A percentile compares a stretch with the other conserved stretches of the same genome.
These are phyloP conservation scores for Dothideomycetidae sp. DNA, from an alignment of 2,329 filamentous ascomycete genomes.

Conservation along the genomic window DNA sequence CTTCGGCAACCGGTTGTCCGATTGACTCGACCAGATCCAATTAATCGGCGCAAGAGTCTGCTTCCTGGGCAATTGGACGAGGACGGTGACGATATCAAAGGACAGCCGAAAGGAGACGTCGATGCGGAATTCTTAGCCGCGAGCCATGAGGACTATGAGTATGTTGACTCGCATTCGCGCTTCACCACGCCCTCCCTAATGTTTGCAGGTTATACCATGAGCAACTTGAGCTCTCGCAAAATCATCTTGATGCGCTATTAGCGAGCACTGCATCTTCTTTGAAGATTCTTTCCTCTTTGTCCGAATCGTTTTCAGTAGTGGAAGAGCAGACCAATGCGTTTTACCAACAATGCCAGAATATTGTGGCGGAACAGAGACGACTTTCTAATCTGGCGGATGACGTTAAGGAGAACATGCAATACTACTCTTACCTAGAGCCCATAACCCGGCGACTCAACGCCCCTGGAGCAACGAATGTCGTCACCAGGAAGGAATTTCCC, in stretches of 20 bases:
- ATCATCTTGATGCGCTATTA: constrained; percentile 68
- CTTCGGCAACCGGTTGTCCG: constrained; percentile 56
- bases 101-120: constrained; percentile 22
- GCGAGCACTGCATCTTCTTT: constrained; percentile 64
- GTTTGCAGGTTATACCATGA: constrained; percentile 55
- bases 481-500: constrained; percentile 70
- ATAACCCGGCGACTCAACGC: constrained; percentile 84
- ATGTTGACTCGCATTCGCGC: constrained; percentile 24
- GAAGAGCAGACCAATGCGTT: constrained; percentile 88
- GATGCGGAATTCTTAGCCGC: constrained; percentile 60
- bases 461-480: constrained; percentile 72
- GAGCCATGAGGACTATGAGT: constrained; percentile 76
- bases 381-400: constrained; percentile 68
- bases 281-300: constrained; percentile 60
- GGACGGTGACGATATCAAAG: constrained; percentile 43
- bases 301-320: constrained; percentile 74
- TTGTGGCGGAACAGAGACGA: constrained; percentile 67
- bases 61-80: too few species aligned
- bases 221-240: constrained; percentile 65
- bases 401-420: constrained; percentile 79
- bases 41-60: too few species aligned
- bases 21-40: too few species aligned
- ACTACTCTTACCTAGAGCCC: constrained; percentile 85
- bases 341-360: constrained; percentile 77
- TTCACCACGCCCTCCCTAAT: constrained; percentile 1